These are phyloP conservation scores for Xerocomus potaroensis DNA, from an alignment of 768 basidiomycete genomes.

Conservation along the genomic window DNA sequence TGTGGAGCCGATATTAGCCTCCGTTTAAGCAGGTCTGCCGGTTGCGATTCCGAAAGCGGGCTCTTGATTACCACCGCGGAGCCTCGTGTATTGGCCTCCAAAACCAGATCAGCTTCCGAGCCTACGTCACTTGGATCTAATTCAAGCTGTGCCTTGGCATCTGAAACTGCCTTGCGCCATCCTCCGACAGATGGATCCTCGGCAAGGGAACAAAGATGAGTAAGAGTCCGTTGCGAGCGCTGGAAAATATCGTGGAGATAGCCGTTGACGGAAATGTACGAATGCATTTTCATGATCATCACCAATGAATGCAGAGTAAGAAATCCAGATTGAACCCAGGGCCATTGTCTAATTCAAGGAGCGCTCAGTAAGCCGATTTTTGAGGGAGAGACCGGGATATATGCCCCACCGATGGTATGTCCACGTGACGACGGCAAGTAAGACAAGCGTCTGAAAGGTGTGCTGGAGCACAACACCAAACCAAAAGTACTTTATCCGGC, in stretches of 20 bases:
- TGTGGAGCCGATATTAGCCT: conserved; percentile 43
- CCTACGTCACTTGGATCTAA: conserved; percentile 18
- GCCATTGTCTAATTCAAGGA: conserved; percentile 71
- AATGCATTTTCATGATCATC: conserved; percentile 96
- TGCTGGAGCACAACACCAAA: conserved; percentile 79
- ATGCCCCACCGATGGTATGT: conserved; percentile 72
- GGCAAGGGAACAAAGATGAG: conserved; percentile 44
- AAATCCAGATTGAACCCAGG: conserved; percentile 95
- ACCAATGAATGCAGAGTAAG: conserved; percentile 83
- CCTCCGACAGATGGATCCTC: conserved; percentile 49
- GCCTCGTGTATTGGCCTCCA: conserved; percentile 40
- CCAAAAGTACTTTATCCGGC: conserved; percentile 82
- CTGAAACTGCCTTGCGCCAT: conserved; percentile 55
- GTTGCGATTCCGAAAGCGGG: conserved; percentile 51
- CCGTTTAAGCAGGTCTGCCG: conserved; percentile 51
- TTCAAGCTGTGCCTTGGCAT: conserved; percentile 43
- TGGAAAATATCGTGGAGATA: conserved; percentile 57
- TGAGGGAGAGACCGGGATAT: neutral
- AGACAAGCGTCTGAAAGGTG: conserved; percentile 63
- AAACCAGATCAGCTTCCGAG: conserved; percentile 6
- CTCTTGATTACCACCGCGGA: conserved; percentile 41
- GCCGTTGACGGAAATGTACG: conserved; percentile 87
- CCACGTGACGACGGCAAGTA: conserved; percentile 79
- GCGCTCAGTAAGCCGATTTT: neutral
- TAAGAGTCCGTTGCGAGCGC: conserved; percentile 42